Conservation (phyloP, 169 alveolate species). For the Theileria equi region DNA sequence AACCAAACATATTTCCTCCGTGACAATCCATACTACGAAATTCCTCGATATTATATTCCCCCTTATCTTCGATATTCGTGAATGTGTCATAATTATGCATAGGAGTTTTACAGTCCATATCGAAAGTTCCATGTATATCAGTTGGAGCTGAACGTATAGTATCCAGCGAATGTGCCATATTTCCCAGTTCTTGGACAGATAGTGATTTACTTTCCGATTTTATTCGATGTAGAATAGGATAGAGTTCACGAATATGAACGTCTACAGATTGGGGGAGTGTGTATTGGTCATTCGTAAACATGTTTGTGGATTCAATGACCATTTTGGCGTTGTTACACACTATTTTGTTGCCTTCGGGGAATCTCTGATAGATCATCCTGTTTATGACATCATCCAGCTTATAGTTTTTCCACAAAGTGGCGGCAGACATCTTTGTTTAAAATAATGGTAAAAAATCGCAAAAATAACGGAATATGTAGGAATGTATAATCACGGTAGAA, state of each 20-base stretch:
- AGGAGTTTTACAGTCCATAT: not conserved
- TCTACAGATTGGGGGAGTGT: conserved; percentile 38
- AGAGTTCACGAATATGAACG: conserved; percentile 14
- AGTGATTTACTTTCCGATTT: conserved; percentile 29
- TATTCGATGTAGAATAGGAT: conserved; percentile 39
- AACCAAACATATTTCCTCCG: no score
- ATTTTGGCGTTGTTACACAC: conserved; percentile 25
- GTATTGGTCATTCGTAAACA: conserved; percentile 30
- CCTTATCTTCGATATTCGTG: not conserved
- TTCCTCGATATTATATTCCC: not conserved
- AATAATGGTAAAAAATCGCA: not conserved
- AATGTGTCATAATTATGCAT: not conserved
- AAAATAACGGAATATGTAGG: no score
- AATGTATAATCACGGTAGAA: no score
- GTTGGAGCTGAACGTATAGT: not conserved
- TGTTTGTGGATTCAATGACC: conserved; percentile 32
- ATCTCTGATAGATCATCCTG: conserved; percentile 6
- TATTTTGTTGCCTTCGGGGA: not conserved
- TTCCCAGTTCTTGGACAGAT: conserved; percentile 31
- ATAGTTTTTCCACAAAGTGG: conserved; percentile 33
- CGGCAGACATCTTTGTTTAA: conserved; percentile 28
- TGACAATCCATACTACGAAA: no score
- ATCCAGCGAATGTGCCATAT: conserved; percentile 28
- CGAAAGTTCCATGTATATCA: not conserved
- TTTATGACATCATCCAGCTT: conserved; percentile 40